These are phyloP conservation scores for Giardia duodenalis DNA, from an alignment of 208 protist species.

Conservation along the genomic window DNA sequence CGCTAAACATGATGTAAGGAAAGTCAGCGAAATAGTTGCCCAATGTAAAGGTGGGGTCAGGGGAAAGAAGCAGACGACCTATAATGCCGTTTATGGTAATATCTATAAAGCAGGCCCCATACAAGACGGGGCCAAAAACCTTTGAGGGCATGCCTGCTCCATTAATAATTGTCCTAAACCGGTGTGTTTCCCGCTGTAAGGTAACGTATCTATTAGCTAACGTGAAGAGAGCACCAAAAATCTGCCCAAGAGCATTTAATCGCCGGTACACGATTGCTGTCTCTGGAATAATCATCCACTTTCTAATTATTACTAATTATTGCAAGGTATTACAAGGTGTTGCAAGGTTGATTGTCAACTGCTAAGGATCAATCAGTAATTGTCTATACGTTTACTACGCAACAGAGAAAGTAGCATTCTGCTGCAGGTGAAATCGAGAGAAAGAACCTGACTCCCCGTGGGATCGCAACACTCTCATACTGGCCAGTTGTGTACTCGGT, in stretches of 20 bases:
- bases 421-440: background rate
- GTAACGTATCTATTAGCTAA: background rate
- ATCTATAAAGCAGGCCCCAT: background rate
- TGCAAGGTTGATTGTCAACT: background rate
- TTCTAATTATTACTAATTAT: background rate
- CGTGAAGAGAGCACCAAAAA: background rate
- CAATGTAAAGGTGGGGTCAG: background rate
- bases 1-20: background rate
- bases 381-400: background rate
- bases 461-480: no score
- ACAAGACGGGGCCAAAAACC: background rate
- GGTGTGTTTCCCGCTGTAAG: background rate
- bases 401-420: background rate
- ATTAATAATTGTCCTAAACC: background rate
- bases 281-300: background rate
- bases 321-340: background rate
- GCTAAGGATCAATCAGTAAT: background rate
- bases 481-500: no score
- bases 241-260: background rate
- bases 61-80: background rate
- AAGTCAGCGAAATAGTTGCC: background rate
- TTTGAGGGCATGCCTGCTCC: background rate
- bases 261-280: background rate
- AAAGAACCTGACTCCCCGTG: no score
- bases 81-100: background rate